Evolutionary conservation across 2,329 filamentous ascomycete genomes (phyloP).

Genomic region (Leptographium wingfieldii): DNA sequence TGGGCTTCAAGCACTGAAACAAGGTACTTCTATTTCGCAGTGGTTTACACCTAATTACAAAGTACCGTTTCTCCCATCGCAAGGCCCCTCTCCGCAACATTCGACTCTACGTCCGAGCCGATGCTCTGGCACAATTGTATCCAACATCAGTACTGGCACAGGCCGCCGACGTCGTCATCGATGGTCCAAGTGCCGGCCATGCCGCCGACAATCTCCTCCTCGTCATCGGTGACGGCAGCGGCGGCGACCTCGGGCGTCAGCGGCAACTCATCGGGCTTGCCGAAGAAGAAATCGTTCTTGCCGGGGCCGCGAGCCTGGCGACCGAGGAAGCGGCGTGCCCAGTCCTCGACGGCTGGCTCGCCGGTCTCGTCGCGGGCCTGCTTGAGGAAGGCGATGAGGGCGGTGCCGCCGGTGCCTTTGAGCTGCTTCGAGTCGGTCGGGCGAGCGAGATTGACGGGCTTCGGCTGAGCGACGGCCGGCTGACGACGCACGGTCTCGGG

Average conservation of each 20-base stretch:
- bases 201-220: constrained; percentile 41
- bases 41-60: no score
- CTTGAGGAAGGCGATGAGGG: constrained; percentile 89
- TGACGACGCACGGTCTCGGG: constrained; percentile 29
- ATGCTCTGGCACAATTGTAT: no score
- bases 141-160: constrained; percentile 35
- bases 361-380: constrained; percentile 94
- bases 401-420: constrained; percentile 84
- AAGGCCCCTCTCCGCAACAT: no score
- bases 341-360: constrained; percentile 67
- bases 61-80: no score
- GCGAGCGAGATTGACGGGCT: constrained; percentile 8
- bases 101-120: no score
- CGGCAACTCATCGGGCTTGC: constrained; percentile 30
- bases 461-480: constrained; percentile 1
- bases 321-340: constrained; percentile 47
- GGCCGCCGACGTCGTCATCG: constrained; percentile 62
- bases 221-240: background rate
- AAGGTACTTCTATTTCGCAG: no score
- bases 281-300: constrained; percentile 44
- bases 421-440: constrained; percentile 37
- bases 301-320: constrained; percentile 35
- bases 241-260: constrained; percentile 23
- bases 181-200: constrained; percentile 82
- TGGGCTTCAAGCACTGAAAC: no score